phyloP scores from a whole-genome alignment of 371 early-diverging fungal species.

The Aphelidium insulamus region DNA sequence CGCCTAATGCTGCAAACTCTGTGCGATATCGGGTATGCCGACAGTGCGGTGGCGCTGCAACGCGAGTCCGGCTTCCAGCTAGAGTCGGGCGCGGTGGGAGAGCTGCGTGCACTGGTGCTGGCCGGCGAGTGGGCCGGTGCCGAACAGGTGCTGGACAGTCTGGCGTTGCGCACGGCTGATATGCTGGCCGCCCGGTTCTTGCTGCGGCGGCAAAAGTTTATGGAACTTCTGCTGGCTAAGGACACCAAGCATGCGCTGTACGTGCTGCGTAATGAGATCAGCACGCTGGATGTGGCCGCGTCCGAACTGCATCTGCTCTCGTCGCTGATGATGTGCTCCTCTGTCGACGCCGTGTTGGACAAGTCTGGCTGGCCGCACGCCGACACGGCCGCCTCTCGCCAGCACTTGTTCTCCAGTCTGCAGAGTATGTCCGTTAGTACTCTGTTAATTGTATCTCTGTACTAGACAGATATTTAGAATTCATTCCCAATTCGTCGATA shows the following conservation, averaged over 20 bases:
- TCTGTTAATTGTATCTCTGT: neutral
- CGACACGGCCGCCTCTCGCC: conserved; percentile 53
- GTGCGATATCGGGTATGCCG: conserved; percentile 42
- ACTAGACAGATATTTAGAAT: conserved; percentile 21
- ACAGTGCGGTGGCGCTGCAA: conserved; percentile 33
- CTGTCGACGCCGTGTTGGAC: conserved; percentile 26
- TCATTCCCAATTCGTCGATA: conserved; percentile 58
- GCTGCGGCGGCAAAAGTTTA: conserved; percentile 52
- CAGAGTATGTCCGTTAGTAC: conserved; percentile 21
- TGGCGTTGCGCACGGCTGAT: conserved; percentile 4
- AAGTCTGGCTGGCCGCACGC: conserved; percentile 10
- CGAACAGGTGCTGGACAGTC: conserved; percentile 17
- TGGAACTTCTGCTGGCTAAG: conserved; percentile 43
- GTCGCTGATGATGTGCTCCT: conserved; percentile 37
- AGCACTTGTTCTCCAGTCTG: conserved; percentile 30
- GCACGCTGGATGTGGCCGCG: conserved; percentile 25
- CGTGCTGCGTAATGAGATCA: conserved; percentile 44
- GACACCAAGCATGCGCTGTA: conserved; percentile 35
- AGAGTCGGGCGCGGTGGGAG: conserved; percentile 28
- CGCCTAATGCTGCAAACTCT: conserved; percentile 65
- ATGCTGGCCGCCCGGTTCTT: conserved; percentile 23
- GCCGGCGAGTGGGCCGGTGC: conserved; percentile 49
- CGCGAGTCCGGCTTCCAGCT: conserved; percentile 41
- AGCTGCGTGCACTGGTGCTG: conserved; percentile 36
- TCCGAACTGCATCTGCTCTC: neutral